These are phyloP conservation scores for Senecio squalidus DNA, from an alignment of 140 eudicot species.

Conservation along the genomic window DNA sequence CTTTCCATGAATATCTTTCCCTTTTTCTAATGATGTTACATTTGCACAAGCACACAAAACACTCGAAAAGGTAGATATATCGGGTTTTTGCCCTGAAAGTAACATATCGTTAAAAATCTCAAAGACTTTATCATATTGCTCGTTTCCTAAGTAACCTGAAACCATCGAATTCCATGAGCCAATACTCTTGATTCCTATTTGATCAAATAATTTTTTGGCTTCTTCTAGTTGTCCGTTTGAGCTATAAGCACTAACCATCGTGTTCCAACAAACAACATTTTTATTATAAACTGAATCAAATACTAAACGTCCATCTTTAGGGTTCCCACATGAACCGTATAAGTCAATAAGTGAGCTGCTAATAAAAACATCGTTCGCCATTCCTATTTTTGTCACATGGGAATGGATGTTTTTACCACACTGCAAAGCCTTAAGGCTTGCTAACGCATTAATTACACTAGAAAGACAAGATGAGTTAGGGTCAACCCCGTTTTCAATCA, in stretches of 20 bases:
- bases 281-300: slow-evolving; percentile 45
- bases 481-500: slow-evolving; percentile 33
- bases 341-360: slow-evolving; percentile 52
- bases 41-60: slow-evolving; percentile 65
- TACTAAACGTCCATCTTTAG: slow-evolving; percentile 35
- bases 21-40: slow-evolving; percentile 54
- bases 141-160: slow-evolving; percentile 43
- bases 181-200: slow-evolving; percentile 35
- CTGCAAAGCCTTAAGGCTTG: slow-evolving; percentile 41
- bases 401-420: slow-evolving; percentile 59
- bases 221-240: slow-evolving; percentile 45
- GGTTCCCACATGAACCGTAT: slow-evolving; percentile 47
- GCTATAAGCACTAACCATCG: slow-evolving; percentile 60
- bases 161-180: slow-evolving; percentile 74
- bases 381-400: slow-evolving; percentile 43
- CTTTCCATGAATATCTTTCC: slow-evolving; percentile 55
- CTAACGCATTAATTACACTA: slow-evolving; percentile 51
- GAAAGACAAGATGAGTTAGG: slow-evolving; percentile 70
- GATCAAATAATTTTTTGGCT: slow-evolving; percentile 51
- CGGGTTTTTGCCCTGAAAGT: slow-evolving; percentile 48
- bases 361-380: slow-evolving; percentile 35
- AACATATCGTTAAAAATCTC: slow-evolving; percentile 49
- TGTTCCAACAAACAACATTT: slow-evolving; percentile 68
- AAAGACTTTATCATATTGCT: slow-evolving; percentile 43
- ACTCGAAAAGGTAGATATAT: slow-evolving; percentile 52